Base-by-base conservation (phyloP, 768 basidiomycete genomes). In the Naganishia friedmannii region DNA sequence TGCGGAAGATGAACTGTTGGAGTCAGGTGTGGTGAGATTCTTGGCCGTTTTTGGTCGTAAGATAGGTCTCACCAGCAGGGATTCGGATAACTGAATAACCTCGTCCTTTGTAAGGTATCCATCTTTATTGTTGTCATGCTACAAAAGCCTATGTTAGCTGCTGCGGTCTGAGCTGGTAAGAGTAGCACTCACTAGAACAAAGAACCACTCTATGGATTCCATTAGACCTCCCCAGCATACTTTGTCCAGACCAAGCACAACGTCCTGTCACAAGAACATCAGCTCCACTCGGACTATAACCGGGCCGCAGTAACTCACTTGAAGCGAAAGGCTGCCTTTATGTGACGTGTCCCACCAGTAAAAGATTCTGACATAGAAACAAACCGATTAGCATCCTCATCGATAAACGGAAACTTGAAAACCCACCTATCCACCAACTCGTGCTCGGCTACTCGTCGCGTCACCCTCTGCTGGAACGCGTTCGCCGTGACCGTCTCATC, bases 181-280 rank as follows among this genome's bases (percentile, higher is more conserved):
- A 5, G 9, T 39, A 21, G 15, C 26, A 60, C 77, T 65, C 32
- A 77, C 77, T 58, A 98, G 80, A 74, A 89, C 90, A 83, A 98
- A 97, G 83, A 98, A 95, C 95, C 95, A 99, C 79, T 96, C 92
- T 75, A 98, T 95, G 74, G 92, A 95, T 69, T 93, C 91, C 96
- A 98, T 97, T 73, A 99, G 83, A 80, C 97, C 96, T 73, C 92
- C 94, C 83, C 91, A 90, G 87, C 97, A 91, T 54, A 96, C 90
- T 1, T 89, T 89, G 74, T 96, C 89, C 58, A 98, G 83, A 0
- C 96, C 95, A 32, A 84, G 85, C 12, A 98, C 89, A 15, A 98
- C 83, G 78, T 98, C 93, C 91, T 97, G 75, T 63, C 9, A 7
- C 23, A 65, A 23, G 23, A 5, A 21, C 21, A n/a, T 65, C 34